Base-by-base conservation (phyloP, 768 basidiomycete species). In the Mycena capillaripes region DNA sequence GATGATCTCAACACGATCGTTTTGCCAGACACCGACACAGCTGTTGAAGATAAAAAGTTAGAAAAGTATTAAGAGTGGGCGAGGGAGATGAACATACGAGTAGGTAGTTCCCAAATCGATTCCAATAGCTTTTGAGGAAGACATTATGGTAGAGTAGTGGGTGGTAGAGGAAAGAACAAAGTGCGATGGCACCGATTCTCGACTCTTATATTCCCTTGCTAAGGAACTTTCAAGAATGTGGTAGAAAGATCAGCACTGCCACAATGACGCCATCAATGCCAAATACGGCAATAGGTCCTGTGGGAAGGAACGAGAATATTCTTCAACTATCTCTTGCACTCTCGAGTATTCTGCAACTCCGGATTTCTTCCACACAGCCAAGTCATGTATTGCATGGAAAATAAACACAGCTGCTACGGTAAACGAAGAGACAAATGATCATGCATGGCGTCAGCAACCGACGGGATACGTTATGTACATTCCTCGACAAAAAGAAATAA, bases 11-110 rank as follows among this genome's bases (percentile, higher is more conserved):
- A 98, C 97, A 82, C 97, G 95, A 88, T 99, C 97, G 80, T 98
- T 97, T 89, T 97, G 95, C 97, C 97, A 99, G 74, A 99, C 97
- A 89, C 95, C 97, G 79, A 98, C 97, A 84, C 97, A 98, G 73
- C 69, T 52, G 57, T 30, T 36, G 52, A 71, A 53, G 66, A 29
- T 60, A 62, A 32, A 21, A 44, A 14, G 34, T 57, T 16, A 55
- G 75, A 32, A 67, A 56, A 76, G 48, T 16, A 21, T 38, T 34
- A 38, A 16, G 34, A 29, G 65, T 14, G 55, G 14, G 10, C 3
- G 52, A 44, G 66, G 55, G 52, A 62, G 36, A 21, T 17, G 23
- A 14, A 88, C 93, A 76, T 81, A 95, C 94, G 94, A 95, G 89
- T 95, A 95, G 62, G 97, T 98, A 73, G 97, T 97, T 78, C 94